Percentiles rank a stretch among this genome's conserved stretches.
Evolutionary conservation across 148 eudicot genomes (phyloP).

Genomic region (Diospyros lotus): DNA sequence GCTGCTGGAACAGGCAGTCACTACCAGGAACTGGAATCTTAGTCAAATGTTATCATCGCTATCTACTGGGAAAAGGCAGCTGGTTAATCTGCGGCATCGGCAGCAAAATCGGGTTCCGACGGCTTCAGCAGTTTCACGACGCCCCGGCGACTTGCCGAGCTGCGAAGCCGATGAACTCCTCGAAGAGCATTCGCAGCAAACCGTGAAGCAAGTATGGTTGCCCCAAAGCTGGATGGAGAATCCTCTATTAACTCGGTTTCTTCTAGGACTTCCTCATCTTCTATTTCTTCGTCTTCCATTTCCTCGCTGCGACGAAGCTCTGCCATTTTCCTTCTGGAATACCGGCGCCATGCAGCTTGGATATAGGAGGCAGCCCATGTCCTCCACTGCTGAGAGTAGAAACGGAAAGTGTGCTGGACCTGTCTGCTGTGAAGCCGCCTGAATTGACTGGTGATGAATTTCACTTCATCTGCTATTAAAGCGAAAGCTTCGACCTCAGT

Average conservation of each 20-base stretch:
- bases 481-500: constrained; percentile 44
- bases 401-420: constrained; percentile 40
- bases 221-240: constrained; percentile 23
- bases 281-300: constrained; percentile 18
- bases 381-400: constrained; percentile 45
- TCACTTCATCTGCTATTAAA: constrained; percentile 34
- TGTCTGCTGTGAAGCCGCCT: constrained; percentile 35
- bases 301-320: constrained; percentile 26
- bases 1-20: too few species aligned
- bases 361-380: constrained; percentile 42
- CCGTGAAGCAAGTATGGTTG: constrained; percentile 33
- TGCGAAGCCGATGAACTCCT: constrained; percentile 24
- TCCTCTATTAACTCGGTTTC: constrained; percentile 12
- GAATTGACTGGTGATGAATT: constrained; percentile 39
- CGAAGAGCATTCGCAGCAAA: constrained; percentile 39
- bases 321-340: constrained; percentile 25
- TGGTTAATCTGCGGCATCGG: background rate
- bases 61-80: too few species aligned
- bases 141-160: constrained; percentile 2
- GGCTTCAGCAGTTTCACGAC: constrained; percentile 25
- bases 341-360: constrained; percentile 41
- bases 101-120: constrained; percentile 30
- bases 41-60: too few species aligned
- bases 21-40: too few species aligned
- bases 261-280: constrained; percentile 26